Conservation (phyloP, 495 filamentous ascomycete species). For the Cryomyces antarcticus region DNA sequence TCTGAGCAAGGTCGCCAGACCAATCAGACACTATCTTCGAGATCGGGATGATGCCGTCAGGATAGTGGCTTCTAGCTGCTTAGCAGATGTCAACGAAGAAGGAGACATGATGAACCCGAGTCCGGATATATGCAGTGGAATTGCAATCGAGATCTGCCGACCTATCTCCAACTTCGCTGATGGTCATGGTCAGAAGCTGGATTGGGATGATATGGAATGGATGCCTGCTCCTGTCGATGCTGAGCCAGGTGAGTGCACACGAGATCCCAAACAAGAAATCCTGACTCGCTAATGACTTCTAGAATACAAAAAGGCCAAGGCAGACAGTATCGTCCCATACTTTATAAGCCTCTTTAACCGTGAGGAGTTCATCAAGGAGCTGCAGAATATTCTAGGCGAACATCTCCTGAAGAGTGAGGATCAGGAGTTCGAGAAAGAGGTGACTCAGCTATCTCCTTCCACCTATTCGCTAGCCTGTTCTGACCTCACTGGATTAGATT, state of each 20-base stretch:
- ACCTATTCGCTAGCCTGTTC: background rate
- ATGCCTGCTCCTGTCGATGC: conserved; percentile 83
- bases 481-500: conserved; percentile 10
- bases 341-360: conserved; percentile 73
- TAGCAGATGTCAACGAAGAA: conserved; percentile 42
- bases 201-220: conserved; percentile 86
- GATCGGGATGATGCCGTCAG: conserved; percentile 86
- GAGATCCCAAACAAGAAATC: background rate
- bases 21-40: conserved; percentile 69
- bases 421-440: conserved; percentile 50
- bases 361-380: conserved; percentile 85
- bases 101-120: conserved; percentile 4
- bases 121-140: conserved; percentile 39
- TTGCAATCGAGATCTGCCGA: conserved; percentile 54
- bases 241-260: conserved; percentile 28
- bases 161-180: conserved; percentile 24
- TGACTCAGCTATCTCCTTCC: background rate
- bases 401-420: conserved; percentile 51
- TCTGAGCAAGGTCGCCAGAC: conserved; percentile 63
- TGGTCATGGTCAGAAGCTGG: conserved; percentile 44
- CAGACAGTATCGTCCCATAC: conserved; percentile 77
- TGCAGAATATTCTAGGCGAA: conserved; percentile 67
- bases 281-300: background rate
- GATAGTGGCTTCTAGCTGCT: conserved; percentile 66
- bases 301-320: conserved; percentile 76